Evolutionary conservation across 345 rosid species (phyloP), one percentile per base, ranked within the genome.

Genomic region (Salix udensis): DNA sequence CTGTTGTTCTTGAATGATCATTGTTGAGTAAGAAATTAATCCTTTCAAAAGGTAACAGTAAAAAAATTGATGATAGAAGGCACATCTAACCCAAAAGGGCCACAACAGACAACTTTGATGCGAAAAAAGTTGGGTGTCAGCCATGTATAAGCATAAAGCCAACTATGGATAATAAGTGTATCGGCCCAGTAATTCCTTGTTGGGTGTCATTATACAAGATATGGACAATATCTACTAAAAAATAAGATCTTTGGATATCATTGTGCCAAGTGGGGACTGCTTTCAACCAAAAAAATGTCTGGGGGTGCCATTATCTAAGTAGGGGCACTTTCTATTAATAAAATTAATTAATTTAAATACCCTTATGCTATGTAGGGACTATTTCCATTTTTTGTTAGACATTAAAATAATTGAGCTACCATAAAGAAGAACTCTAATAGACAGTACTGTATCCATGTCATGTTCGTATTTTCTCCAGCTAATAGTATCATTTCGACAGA

Each of bases 141-240:
- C 23, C 40, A 65, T 65, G 13, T 9, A n/a, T 3, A 10, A 58
- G 28, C 62, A 58, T 6, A 19, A 6, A 44, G 2, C 30, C 31
- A 39, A n/a, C 31, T 7, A 6, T 5, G n/a, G n/a, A 37, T 8
- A 23, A 12, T 40, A 40, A 74, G 34, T 13, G 34, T 42, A 65
- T 13, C 1, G 60, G 55, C 23, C 55, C 74, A 26, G 28, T 18
- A 40, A 30, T 19, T 53, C 28, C 36, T 37, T 42, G 44, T 76
- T 76, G 79, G 79, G 70, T 76, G 48, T 67, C 74, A 30, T 76
- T 61, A 61, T 70, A 37, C 74, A 7, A 55, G 68, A 34, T 70
- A 60, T 60, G 64, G 68, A 14, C 73, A 34, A 6, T 53, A 36
- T 67, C 16, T 24, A 50, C 52, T 55, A n/a, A 52, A 44, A 42